A percentile compares a stretch with the other conserved stretches of the same genome.
phyloP scores from a whole-genome alignment of 768 basidiomycete species.

The Tricholoma bakamatsutake region DNA sequence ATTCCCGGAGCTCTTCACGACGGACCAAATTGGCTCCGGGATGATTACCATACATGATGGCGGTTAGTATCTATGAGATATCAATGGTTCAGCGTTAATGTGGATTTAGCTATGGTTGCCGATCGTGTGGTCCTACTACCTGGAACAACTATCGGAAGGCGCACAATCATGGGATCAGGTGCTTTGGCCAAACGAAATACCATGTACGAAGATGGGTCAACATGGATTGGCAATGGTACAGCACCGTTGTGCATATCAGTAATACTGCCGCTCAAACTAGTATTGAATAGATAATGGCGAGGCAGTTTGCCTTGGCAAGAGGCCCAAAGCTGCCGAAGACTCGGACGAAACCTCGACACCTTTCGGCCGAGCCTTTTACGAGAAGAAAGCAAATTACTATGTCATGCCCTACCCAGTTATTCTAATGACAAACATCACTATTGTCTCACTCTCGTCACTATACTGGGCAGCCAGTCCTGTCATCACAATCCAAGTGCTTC shows the following conservation, averaged over 20 bases:
- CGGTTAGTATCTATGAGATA: slow-evolving; percentile 17
- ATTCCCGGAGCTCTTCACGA: slow-evolving; percentile 37
- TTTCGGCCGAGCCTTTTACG: slow-evolving; percentile 39
- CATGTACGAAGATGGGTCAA: slow-evolving; percentile 36
- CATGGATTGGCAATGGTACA: slow-evolving; percentile 41
- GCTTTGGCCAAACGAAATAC: slow-evolving; percentile 36
- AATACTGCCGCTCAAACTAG: not conserved
- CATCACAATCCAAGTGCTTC: slow-evolving; percentile 29
- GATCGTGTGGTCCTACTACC: slow-evolving; percentile 43
- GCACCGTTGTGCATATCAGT: slow-evolving; percentile 1
- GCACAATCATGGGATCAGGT: slow-evolving; percentile 44
- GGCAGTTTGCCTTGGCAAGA: slow-evolving; percentile 30
- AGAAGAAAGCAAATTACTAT: slow-evolving; percentile 31
- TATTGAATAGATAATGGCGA: slow-evolving; percentile 29
- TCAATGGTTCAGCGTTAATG: not conserved
- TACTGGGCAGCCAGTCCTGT: slow-evolving; percentile 39
- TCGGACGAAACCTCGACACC: slow-evolving; percentile 26
- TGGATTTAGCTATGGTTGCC: slow-evolving; percentile 38
- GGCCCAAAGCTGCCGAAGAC: slow-evolving; percentile 15
- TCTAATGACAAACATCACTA: slow-evolving; percentile 30
- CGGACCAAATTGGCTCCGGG: slow-evolving; percentile 34
- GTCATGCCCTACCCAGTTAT: slow-evolving; percentile 35
- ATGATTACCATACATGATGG: slow-evolving; percentile 35
- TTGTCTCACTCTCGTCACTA: slow-evolving; percentile 30
- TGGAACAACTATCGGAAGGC: slow-evolving; percentile 30